Evolutionary conservation across 805 yeast species (phyloP), one percentile per base, ranked within the genome.

Genomic region (Clavispora phyllophila): DNA sequence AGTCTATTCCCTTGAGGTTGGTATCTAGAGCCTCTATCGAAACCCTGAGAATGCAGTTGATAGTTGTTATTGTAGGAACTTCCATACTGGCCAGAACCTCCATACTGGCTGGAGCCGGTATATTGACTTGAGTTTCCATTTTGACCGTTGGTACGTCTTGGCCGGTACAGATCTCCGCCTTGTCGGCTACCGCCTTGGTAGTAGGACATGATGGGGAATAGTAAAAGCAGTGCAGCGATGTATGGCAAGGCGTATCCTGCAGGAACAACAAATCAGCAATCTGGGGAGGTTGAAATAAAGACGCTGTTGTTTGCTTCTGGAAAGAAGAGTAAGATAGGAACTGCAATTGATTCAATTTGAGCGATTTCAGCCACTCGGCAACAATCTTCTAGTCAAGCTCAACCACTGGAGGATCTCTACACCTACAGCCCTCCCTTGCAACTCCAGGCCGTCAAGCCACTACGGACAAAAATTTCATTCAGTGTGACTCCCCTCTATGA

Each of bases 101-200:
- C 26, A 9, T 29, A 29, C 23, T 17, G 10, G 33, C 37, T 23
- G 19, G 27, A 17, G 20, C 25, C 24, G 24, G 18, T n/a, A 23
- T 31, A 23, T 12, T 20, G 6, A n/a, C 29, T 20, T 17, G 18
- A 19, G 5, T 14, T 24, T 27, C 29, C 25, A n/a, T 27, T 6
- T 14, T 27, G 31, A 5, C 31, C 31, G 5, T 3, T 6, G 17
- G 15, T n/a, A 2, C 17, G 14, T 14, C 37, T 40, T 8, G 53
- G 55, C 8, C 53, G 55, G 27, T 51, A 51, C 53, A 49, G 55
- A 28, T 51, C 55, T 10, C 45, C 49, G 13, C 47, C 44, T 5
- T 47, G 51, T 20, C 51, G 40, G 36, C 45, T 42, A 23, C 46
- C 43, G 25, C 49, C 47, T 18, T 42, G 47, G 40, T 49, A 36